Conservation (phyloP, 2,329 filamentous ascomycete genomes). For the Alternaria atra region DNA sequence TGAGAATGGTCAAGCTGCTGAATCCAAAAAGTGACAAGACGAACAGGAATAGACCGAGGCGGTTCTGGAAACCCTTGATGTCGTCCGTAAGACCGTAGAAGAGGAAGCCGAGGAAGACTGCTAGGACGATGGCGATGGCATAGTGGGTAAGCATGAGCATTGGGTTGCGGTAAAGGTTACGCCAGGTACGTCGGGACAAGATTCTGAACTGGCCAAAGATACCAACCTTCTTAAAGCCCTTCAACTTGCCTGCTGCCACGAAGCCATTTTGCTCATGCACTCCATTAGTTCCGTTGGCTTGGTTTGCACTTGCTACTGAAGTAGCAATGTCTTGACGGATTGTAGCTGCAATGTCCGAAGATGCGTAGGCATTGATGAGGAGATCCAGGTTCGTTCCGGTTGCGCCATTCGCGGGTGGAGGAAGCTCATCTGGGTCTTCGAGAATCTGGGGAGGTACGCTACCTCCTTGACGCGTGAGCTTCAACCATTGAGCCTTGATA, state of each 20-base stretch:
- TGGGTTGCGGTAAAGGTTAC: conserved; percentile 95
- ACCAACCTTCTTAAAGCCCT: conserved; percentile 83
- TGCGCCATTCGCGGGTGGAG: conserved; percentile 64
- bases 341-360: conserved; percentile 77
- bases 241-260: conserved; percentile 70
- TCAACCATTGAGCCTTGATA: conserved; percentile 66
- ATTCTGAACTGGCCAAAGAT: conserved; percentile 86
- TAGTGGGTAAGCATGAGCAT: conserved; percentile 99
- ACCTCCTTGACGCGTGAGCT: conserved; percentile 63
- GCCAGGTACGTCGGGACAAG: conserved; percentile 90
- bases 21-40: conserved; percentile 95
- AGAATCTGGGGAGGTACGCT: conserved; percentile 67
- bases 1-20: conserved; percentile 91
- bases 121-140: conserved; percentile 92
- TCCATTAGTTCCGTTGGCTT: conserved; percentile 73
- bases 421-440: conserved; percentile 74
- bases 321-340: conserved; percentile 81
- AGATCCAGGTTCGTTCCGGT: conserved; percentile 80
- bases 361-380: conserved; percentile 77
- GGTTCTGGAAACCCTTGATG: conserved; percentile 96
- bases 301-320: conserved; percentile 70
- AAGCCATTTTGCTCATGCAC: conserved; percentile 62
- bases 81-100: conserved; percentile 97
- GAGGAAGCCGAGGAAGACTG: conserved; percentile 91
- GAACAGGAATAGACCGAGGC: conserved; percentile 97